Evolutionary conservation across 495 filamentous ascomycete genomes (phyloP).

Genomic region (Clohesyomyces aquaticus): DNA sequence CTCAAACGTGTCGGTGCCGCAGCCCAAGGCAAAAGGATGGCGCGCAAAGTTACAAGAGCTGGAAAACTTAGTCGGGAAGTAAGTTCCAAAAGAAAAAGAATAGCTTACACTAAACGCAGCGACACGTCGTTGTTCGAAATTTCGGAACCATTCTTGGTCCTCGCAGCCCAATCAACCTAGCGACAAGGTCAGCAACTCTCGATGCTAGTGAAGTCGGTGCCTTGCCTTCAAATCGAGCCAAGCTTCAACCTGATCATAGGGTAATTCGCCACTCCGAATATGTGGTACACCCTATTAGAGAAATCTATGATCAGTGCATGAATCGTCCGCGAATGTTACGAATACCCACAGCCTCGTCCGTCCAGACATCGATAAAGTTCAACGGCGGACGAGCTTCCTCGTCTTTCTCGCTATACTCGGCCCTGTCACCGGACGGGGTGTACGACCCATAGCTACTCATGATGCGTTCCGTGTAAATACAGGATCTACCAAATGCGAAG

Average conservation of each 20-base stretch:
- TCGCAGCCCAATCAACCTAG: too few relatives aligned
- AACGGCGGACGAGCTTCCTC: not conserved
- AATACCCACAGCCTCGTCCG: not conserved
- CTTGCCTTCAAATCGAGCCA: slow-evolving; percentile 1
- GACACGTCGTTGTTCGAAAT: not conserved
- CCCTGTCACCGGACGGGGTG: too few relatives aligned
- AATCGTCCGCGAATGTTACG: not conserved
- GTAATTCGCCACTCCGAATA: not conserved
- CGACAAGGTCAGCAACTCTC: too few relatives aligned
- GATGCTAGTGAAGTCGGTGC: too few relatives aligned
- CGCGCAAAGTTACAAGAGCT: slow-evolving; percentile 1
- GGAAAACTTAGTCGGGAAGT: not conserved
- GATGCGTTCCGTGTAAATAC: too few relatives aligned
- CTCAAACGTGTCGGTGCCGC: not conserved
- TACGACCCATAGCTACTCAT: too few relatives aligned
- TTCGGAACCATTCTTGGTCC: too few relatives aligned
- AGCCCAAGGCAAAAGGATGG: not conserved
- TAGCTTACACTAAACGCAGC: not conserved
- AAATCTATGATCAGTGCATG: not conserved
- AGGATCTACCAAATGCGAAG: too few relatives aligned
- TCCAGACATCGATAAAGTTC: not conserved
- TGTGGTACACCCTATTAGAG: not conserved
- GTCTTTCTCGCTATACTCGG: too few relatives aligned
- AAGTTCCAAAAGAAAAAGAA: not conserved
- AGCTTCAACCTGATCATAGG: not conserved